Conservation (phyloP, 139 green algal genomes). For the Coccomyxa sp. region DNA sequence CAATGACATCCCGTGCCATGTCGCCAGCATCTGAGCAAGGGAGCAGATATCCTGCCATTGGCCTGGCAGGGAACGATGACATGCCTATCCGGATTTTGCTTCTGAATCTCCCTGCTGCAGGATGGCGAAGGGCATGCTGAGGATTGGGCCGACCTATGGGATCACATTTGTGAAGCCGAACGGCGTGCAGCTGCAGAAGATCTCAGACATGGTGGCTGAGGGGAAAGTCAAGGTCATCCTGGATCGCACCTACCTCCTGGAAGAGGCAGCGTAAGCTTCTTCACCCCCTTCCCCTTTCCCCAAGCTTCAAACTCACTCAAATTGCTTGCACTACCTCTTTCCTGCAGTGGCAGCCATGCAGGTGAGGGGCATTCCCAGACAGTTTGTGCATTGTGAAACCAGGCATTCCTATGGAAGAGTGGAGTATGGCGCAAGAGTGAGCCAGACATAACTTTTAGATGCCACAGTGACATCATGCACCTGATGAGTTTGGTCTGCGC, state of each 20-base stretch:
- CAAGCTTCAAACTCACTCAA: neutral
- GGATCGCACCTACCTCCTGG: neutral
- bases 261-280: neutral
- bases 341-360: neutral
- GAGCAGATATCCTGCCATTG: neutral
- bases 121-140: neutral
- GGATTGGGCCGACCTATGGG: neutral
- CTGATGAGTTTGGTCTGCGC: no score
- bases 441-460: no score
- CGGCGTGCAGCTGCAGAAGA: neutral
- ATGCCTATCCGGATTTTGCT: neutral
- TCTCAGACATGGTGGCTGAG: neutral
- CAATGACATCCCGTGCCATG: neutral
- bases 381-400: neutral
- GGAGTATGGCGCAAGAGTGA: no score
- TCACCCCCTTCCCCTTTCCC: neutral
- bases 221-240: neutral
- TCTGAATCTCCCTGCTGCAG: neutral
- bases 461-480: neutral
- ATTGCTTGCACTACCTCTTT: neutral
- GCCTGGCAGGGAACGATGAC: neutral
- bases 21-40: neutral
- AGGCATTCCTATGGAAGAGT: neutral
- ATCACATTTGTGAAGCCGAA: neutral
- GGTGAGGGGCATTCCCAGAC: neutral